phyloP scores from a whole-genome alignment of 345 rosid genomes.

The Excoecaria cochinchinensis region DNA sequence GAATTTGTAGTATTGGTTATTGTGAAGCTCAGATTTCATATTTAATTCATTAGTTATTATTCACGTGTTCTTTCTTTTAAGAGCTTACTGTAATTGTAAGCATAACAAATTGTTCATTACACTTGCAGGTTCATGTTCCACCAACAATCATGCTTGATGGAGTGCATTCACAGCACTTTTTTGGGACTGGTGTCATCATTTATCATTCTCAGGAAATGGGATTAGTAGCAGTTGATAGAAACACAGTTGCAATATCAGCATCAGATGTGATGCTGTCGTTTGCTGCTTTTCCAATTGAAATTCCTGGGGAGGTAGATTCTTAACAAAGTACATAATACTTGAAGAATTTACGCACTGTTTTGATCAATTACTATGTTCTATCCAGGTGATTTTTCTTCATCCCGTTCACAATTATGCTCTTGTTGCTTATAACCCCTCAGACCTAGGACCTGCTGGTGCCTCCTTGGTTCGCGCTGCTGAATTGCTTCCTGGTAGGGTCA shows the following conservation, averaged over 20 bases:
- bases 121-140: conserved; percentile 89
- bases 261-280: conserved; percentile 96
- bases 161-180: conserved; percentile 81
- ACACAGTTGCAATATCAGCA: conserved; percentile 82
- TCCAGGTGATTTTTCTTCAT: conserved; percentile 92
- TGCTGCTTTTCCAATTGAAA: conserved; percentile 95
- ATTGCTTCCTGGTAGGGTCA: conserved; percentile 75
- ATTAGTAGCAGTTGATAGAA: conserved; percentile 89
- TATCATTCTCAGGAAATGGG: conserved; percentile 88
- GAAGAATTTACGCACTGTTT: conserved; percentile 5
- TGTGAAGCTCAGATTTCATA: too few species aligned
- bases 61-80: background rate
- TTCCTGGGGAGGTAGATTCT: conserved; percentile 86
- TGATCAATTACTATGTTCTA: conserved; percentile 25
- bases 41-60: background rate
- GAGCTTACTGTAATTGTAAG: background rate
- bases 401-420: conserved; percentile 95
- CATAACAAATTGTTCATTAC: background rate
- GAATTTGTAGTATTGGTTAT: background rate
- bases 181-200: conserved; percentile 88
- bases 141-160: conserved; percentile 93
- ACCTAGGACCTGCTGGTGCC: conserved; percentile 67
- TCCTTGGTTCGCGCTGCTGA: conserved; percentile 87
- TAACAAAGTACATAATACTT: background rate
- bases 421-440: conserved; percentile 84